These are phyloP conservation scores for Diutina mesorugosa DNA, from an alignment of 1,139 yeast species.

Conservation along the genomic window DNA sequence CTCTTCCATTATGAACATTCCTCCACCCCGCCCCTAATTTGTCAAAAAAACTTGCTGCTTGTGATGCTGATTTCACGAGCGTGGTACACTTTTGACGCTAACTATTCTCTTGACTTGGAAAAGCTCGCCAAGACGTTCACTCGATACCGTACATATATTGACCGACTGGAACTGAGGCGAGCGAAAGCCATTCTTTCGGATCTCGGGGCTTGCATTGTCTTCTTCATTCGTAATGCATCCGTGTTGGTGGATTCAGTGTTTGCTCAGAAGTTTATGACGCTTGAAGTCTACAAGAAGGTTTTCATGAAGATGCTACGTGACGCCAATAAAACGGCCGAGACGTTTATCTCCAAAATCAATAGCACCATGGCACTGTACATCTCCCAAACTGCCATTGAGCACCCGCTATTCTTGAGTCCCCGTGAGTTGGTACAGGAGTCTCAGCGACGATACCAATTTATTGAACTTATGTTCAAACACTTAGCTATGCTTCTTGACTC, in stretches of 20 bases:
- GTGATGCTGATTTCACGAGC: conserved; percentile 3
- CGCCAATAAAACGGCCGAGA: not conserved
- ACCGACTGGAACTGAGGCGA: conserved; percentile 1
- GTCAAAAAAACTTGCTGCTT: conserved; percentile 5
- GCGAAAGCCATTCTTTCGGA: conserved; percentile 1
- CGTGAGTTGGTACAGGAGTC: not conserved
- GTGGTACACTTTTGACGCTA: conserved; percentile 3
- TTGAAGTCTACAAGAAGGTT: not conserved
- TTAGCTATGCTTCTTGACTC: not conserved
- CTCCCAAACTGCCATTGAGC: not conserved
- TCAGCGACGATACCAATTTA: not conserved
- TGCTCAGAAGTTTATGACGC: not conserved
- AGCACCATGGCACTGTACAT: not conserved
- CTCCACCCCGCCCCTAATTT: conserved; percentile 1
- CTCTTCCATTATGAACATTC: conserved; percentile 11
- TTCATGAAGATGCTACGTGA: not conserved
- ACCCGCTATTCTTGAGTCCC: not conserved
- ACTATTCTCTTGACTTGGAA: not conserved
- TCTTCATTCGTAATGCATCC: conserved; percentile 7
- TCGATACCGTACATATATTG: not conserved
- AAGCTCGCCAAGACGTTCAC: not conserved
- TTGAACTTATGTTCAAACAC: not conserved
- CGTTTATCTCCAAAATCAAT: not conserved
- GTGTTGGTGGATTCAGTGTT: conserved; percentile 3
- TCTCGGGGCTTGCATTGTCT: not conserved